These are phyloP conservation scores for Diutina sp. DNA, from an alignment of 1,139 yeast genomes.

Conservation along the genomic window DNA sequence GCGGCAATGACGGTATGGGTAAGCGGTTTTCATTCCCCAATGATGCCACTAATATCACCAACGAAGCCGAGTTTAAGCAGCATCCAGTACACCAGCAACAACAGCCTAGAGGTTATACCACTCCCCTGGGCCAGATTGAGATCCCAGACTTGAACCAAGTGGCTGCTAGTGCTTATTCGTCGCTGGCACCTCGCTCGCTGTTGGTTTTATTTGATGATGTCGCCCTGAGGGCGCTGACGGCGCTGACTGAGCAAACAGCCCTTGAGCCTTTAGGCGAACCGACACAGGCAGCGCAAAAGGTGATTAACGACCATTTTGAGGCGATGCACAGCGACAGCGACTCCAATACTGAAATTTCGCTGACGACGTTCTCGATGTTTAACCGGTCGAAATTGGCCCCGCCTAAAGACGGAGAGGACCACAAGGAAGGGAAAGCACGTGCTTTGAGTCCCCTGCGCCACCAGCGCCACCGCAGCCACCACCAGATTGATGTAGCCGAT, in stretches of 20 bases:
- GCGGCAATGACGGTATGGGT: neutral
- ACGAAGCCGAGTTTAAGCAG: neutral
- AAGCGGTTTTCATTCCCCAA: neutral
- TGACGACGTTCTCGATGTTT: neutral
- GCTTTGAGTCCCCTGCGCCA: neutral
- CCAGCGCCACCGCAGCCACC: neutral
- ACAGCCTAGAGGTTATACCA: neutral
- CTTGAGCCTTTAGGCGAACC: neutral
- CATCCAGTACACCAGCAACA: neutral
- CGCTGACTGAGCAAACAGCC: neutral
- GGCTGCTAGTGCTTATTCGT: neutral
- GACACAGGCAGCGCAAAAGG: neutral
- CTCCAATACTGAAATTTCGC: neutral
- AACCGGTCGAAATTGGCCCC: neutral
- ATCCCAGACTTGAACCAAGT: neutral
- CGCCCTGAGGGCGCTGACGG: neutral
- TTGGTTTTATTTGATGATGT: constrained; percentile 1
- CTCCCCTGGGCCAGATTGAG: neutral
- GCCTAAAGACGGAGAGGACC: neutral
- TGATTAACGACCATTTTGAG: neutral
- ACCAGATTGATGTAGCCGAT: neutral
- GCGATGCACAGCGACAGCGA: neutral
- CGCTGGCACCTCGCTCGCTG: neutral
- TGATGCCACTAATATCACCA: neutral
- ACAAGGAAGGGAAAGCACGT: neutral